A percentile compares a stretch with the other conserved stretches of the same genome.
phyloP scores from a whole-genome alignment of 2,329 filamentous ascomycete genomes.

The Diaporthe vaccinii region DNA sequence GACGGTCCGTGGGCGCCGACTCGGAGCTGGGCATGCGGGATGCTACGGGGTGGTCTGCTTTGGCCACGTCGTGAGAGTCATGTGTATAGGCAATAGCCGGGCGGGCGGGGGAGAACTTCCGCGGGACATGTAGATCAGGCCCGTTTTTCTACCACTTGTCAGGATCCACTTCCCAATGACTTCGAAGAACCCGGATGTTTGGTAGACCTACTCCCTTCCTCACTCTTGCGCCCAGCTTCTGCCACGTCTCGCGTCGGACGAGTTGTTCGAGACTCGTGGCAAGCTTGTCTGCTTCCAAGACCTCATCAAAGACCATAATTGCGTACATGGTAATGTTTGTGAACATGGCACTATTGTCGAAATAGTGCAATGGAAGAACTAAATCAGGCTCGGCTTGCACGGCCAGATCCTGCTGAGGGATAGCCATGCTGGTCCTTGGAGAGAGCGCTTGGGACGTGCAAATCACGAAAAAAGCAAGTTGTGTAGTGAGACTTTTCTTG shows the following conservation, averaged over 20 bases:
- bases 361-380: constrained; percentile 44
- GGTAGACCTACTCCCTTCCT: constrained; percentile 33
- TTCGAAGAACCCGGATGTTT: not conserved
- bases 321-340: constrained; percentile 44
- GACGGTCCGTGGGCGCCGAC: constrained; percentile 39
- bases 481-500: not conserved
- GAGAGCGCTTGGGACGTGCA: not conserved
- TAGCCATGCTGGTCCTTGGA: not conserved
- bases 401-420: not conserved
- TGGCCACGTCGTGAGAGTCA: constrained; percentile 46
- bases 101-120: constrained; percentile 50
- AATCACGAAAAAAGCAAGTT: no score
- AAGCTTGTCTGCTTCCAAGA: constrained; percentile 45
- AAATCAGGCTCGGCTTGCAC: constrained; percentile 23
- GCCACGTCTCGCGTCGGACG: constrained; percentile 44
- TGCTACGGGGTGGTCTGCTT: constrained; percentile 53
- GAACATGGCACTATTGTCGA: constrained; percentile 44
- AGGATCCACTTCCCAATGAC: not conserved
- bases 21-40: constrained; percentile 46
- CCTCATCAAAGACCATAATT: constrained; percentile 44
- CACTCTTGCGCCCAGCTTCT: constrained; percentile 45
- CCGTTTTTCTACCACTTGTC: constrained; percentile 2
- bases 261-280: constrained; percentile 43
- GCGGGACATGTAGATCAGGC: constrained; percentile 25
- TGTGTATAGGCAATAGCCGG: constrained; percentile 54